Evolutionary conservation across 768 basidiomycete species (phyloP).

Genomic region (Russula olivacea): DNA sequence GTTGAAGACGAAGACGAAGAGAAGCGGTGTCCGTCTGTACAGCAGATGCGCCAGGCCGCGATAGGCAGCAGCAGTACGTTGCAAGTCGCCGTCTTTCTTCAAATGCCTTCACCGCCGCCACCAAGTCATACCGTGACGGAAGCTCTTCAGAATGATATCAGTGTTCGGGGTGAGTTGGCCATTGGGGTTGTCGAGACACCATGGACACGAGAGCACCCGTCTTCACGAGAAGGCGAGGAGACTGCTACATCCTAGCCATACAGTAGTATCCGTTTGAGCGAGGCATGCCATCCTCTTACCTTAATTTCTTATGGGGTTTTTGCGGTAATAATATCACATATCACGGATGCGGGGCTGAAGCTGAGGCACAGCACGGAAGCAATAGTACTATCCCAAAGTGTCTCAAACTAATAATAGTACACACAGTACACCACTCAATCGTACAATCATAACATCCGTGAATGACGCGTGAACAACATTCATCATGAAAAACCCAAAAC

Average conservation of each 20-base stretch:
- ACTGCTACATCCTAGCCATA: not conserved
- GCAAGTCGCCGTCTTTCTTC: slow-evolving; percentile 22
- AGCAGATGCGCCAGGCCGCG: too few species aligned
- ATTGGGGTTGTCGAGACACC: slow-evolving; percentile 17
- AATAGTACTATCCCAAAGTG: not conserved
- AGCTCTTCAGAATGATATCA: not conserved
- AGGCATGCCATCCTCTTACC: not conserved
- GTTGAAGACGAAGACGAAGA: not conserved
- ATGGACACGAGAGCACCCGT: slow-evolving; percentile 2
- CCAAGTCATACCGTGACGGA: not conserved
- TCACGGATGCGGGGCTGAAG: too few species aligned
- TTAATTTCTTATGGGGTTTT: not conserved
- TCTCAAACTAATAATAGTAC: not conserved
- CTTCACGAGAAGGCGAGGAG: not conserved
- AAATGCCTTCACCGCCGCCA: slow-evolving; percentile 21
- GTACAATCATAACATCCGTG: not conserved
- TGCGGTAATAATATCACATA: not conserved
- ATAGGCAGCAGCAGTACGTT: not conserved
- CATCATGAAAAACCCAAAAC: not conserved
- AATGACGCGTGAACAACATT: not conserved
- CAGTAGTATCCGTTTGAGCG: too few species aligned
- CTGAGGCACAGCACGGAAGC: not conserved
- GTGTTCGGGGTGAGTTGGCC: slow-evolving; percentile 3
- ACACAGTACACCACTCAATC: too few species aligned
- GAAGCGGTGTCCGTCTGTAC: too few species aligned